Evolutionary conservation across 306 rosid genomes (phyloP).

Genomic region (Cotoneaster glaucophyllus): DNA sequence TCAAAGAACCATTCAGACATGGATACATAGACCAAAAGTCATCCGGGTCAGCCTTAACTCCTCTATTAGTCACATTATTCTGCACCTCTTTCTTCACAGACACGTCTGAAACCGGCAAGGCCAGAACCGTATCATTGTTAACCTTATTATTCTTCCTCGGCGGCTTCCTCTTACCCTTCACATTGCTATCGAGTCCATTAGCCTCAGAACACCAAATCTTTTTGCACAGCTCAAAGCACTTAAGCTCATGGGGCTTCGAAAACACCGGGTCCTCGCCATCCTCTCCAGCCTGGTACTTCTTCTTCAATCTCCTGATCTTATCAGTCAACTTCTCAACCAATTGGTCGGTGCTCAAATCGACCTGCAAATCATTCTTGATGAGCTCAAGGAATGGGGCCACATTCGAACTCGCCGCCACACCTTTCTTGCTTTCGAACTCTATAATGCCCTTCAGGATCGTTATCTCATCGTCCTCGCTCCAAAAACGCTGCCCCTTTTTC

Average conservation of each 20-base stretch:
- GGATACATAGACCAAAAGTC: conserved; percentile 22
- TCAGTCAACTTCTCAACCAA: conserved; percentile 16
- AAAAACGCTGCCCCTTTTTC: conserved; percentile 29
- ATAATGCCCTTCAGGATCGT: conserved; percentile 38
- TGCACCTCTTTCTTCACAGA: conserved; percentile 4
- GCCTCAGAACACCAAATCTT: conserved; percentile 29
- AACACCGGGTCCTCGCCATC: conserved; percentile 28
- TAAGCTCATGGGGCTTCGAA: conserved; percentile 28
- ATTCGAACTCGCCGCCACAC: conserved; percentile 24
- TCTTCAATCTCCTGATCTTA: conserved; percentile 41
- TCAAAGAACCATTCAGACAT: conserved; percentile 15
- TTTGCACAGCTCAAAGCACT: conserved; percentile 26
- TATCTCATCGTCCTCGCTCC: conserved; percentile 46
- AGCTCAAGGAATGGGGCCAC: conserved; percentile 29
- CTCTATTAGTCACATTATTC: conserved; percentile 5
- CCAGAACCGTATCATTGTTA: conserved; percentile 4
- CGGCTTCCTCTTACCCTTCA: conserved; percentile 9
- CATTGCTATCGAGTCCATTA: conserved; percentile 1
- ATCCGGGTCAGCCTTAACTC: conserved; percentile 2
- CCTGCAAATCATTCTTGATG: conserved; percentile 27
- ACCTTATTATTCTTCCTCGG: conserved; percentile 8
- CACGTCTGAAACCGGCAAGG: conserved; percentile 4
- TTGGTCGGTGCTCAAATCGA: conserved; percentile 16
- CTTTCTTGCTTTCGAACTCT: conserved; percentile 31
- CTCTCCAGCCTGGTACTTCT: conserved; percentile 34